These are phyloP conservation scores for Erodium trifolium DNA, from an alignment of 441 rosid genomes.

Conservation along the genomic window DNA sequence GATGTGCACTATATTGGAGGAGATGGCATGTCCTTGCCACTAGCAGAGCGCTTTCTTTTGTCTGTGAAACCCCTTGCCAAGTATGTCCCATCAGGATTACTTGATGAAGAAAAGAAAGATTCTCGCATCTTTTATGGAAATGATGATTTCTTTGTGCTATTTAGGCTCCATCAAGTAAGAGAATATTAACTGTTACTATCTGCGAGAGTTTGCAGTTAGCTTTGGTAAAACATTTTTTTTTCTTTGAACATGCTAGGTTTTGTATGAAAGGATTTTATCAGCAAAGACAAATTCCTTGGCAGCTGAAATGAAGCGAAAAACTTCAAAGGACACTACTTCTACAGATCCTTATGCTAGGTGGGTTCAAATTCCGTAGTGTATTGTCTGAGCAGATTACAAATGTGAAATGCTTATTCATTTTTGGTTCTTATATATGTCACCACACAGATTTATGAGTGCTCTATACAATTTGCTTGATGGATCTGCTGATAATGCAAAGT, in stretches of 20 bases:
- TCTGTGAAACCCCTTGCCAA: slow-evolving; percentile 82
- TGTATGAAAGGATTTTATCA: slow-evolving; percentile 80
- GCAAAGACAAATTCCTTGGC: slow-evolving; percentile 90
- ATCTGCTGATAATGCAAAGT: no score
- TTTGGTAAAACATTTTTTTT: slow-evolving; percentile 14
- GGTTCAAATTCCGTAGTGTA: slow-evolving; percentile 25
- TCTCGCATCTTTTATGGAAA: slow-evolving; percentile 79
- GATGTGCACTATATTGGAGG: slow-evolving; percentile 82
- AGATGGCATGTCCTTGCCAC: slow-evolving; percentile 47
- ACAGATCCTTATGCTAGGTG: slow-evolving; percentile 85
- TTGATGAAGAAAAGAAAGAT: slow-evolving; percentile 37
- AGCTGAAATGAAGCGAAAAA: slow-evolving; percentile 81
- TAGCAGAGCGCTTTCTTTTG: slow-evolving; percentile 55
- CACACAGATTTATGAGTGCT: slow-evolving; percentile 21
- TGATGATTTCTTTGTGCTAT: slow-evolving; percentile 83
- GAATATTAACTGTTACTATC: slow-evolving; percentile 33
- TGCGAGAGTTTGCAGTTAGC: slow-evolving; percentile 42
- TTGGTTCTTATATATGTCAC: slow-evolving; percentile 9
- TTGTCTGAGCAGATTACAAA: slow-evolving; percentile 41
- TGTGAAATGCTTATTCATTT: slow-evolving; percentile 13
- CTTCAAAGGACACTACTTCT: slow-evolving; percentile 56
- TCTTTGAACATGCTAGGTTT: slow-evolving; percentile 42
- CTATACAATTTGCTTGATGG: no score
- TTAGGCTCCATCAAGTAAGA: slow-evolving; percentile 95
- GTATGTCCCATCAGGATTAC: slow-evolving; percentile 47